Conservation (phyloP, 2,329 filamentous ascomycete species). For the Scytalidium sp. region DNA sequence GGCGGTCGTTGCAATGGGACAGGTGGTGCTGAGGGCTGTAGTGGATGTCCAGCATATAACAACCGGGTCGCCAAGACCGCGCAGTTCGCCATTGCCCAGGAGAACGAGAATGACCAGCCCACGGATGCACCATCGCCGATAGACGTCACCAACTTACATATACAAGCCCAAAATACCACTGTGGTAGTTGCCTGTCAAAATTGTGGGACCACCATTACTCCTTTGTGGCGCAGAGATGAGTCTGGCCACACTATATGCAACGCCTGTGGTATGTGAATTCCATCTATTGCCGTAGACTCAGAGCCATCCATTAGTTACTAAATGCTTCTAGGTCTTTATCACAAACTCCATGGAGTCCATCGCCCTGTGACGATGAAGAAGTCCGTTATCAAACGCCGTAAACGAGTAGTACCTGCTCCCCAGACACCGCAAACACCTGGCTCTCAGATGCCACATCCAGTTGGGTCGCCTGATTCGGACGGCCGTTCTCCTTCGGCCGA, state of each 20-base stretch:
- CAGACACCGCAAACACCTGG: constrained; percentile 34
- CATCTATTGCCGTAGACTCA: too few relatives aligned
- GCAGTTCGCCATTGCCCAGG: constrained; percentile 55
- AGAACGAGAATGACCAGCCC: constrained; percentile 20
- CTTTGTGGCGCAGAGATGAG: constrained; percentile 92
- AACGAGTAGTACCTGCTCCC: constrained; percentile 84
- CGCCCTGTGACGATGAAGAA: constrained; percentile 99
- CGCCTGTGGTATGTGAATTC: constrained; percentile 76
- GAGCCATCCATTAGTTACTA: constrained; percentile 8
- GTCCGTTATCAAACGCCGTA: constrained; percentile 90
- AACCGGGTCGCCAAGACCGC: constrained; percentile 90
- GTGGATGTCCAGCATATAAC: constrained; percentile 95
- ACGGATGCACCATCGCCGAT: constrained; percentile 37
- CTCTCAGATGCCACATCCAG: constrained; percentile 30
- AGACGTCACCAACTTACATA: constrained; percentile 46
- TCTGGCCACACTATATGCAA: constrained; percentile 97
- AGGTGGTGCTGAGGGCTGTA: constrained; percentile 90
- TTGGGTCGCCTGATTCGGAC: constrained; percentile 30
- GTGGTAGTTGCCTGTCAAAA: constrained; percentile 93
- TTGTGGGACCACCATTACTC: constrained; percentile 93
- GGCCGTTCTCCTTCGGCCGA: constrained; percentile 20
- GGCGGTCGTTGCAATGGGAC: constrained; percentile 95
- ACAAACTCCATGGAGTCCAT: constrained; percentile 92
- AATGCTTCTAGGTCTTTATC: constrained; percentile 70
- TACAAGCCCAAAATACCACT: constrained; percentile 42